phyloP scores from a whole-genome alignment of 805 yeast species.

The Wickerhamiella spandovensis region DNA sequence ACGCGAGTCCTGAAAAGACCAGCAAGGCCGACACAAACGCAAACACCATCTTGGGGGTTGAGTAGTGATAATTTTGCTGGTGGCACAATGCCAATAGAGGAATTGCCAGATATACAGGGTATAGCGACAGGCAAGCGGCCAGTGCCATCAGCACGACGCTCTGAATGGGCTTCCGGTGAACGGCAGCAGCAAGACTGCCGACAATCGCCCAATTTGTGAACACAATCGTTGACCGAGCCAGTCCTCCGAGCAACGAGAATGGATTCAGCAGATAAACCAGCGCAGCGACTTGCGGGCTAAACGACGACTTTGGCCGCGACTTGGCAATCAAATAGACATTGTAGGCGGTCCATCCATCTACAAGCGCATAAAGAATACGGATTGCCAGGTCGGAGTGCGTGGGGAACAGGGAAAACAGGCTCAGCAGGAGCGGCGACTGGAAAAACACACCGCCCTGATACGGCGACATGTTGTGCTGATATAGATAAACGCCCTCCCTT shows the following conservation, averaged over 20 bases:
- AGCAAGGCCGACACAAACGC: constrained; percentile 11
- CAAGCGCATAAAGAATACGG: constrained; percentile 38
- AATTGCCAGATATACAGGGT: constrained; percentile 45
- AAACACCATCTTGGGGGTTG: constrained; percentile 6
- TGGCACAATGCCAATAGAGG: constrained; percentile 34
- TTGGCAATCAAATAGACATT: constrained; percentile 37
- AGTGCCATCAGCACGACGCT: constrained; percentile 44
- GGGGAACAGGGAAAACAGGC: constrained; percentile 32
- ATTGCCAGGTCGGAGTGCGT: constrained; percentile 2
- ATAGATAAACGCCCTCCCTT: constrained; percentile 53
- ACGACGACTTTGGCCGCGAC: constrained; percentile 12
- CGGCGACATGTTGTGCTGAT: constrained; percentile 42
- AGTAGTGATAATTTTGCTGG: background rate
- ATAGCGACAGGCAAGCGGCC: constrained; percentile 50
- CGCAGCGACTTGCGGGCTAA: constrained; percentile 36
- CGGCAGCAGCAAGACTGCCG: constrained; percentile 33
- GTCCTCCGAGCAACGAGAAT: constrained; percentile 49
- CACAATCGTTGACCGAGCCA: constrained; percentile 53
- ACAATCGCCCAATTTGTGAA: constrained; percentile 49
- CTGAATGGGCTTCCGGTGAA: constrained; percentile 28
- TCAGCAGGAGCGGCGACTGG: constrained; percentile 66
- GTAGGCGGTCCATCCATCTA: constrained; percentile 48
- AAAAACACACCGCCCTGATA: constrained; percentile 80
- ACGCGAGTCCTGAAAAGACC: constrained; percentile 17
- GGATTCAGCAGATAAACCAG: constrained; percentile 72